phyloP scores from a whole-genome alignment of 257 asterid genomes.

The Haberlea rhodopensis region DNA sequence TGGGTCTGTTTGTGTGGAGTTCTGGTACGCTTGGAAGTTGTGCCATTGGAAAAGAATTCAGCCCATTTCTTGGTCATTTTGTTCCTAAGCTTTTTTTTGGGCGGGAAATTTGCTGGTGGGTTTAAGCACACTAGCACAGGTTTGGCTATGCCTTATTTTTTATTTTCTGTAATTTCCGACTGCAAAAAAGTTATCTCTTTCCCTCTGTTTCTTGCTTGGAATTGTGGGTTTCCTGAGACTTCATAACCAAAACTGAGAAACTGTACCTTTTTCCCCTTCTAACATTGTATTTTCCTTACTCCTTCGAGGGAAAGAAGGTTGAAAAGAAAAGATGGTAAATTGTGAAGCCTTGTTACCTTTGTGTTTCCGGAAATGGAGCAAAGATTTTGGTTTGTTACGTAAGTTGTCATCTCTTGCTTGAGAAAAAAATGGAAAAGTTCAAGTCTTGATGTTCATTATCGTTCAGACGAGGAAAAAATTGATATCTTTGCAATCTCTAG shows the following conservation, averaged over 20 bases:
- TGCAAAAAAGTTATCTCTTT: neutral
- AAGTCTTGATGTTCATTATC: slow-evolving; percentile 16
- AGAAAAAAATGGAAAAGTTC: slow-evolving; percentile 22
- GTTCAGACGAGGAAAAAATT: neutral
- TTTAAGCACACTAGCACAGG: slow-evolving; percentile 38
- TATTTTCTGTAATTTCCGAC: neutral
- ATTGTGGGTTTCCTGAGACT: neutral
- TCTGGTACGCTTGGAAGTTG: slow-evolving; percentile 30
- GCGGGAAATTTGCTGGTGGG: slow-evolving; percentile 37
- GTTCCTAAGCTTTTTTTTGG: slow-evolving; percentile 21
- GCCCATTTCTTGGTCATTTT: slow-evolving; percentile 25
- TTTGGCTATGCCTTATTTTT: slow-evolving; percentile 32
- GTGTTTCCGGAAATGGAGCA: too few relatives aligned
- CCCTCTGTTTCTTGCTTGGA: slow-evolving; percentile 17
- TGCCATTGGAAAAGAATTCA: slow-evolving; percentile 21
- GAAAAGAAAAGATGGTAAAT: neutral
- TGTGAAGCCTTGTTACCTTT: too few relatives aligned
- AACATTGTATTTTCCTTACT: neutral
- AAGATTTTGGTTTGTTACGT: slow-evolving; percentile 10
- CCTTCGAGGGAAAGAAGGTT: too few relatives aligned
- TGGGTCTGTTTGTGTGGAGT: neutral
- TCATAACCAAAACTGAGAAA: neutral
- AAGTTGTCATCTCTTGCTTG: slow-evolving; percentile 21
- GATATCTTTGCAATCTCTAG: slow-evolving; percentile 15
- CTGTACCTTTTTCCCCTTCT: neutral